A percentile compares a stretch with the other conserved stretches of the same genome.
These are phyloP conservation scores for Eucalyptus polybractea DNA, from an alignment of 345 rosid species.

Conservation along the genomic window DNA sequence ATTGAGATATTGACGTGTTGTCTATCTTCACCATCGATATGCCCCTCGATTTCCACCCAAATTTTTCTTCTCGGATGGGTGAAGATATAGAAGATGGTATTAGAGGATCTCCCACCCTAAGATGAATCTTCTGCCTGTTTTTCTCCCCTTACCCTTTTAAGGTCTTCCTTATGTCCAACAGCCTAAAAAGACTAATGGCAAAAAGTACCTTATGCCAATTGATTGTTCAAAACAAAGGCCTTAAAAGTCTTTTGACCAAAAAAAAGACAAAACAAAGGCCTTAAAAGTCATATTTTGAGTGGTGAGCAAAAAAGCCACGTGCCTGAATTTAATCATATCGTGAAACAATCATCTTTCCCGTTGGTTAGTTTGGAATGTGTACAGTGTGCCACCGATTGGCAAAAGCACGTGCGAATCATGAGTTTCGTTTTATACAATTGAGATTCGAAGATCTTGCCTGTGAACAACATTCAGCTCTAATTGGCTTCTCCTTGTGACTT, in stretches of 20 bases:
- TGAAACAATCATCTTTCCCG: neutral
- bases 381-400: neutral
- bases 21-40: too few species aligned
- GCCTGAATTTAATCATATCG: neutral
- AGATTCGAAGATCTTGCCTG: neutral
- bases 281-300: neutral
- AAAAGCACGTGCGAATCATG: neutral
- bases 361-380: neutral
- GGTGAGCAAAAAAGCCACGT: neutral
- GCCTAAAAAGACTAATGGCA: neutral
- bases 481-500: neutral
- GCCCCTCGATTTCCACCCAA: fast-evolving
- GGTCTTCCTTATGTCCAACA: neutral
- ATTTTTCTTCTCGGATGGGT: fast-evolving
- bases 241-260: neutral
- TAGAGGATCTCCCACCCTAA: too few species aligned
- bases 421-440: neutral
- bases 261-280: neutral
- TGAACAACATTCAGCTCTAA: neutral
- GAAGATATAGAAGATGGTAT: too few species aligned
- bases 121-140: too few species aligned
- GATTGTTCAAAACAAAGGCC: neutral
- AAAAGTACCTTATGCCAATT: neutral
- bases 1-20: fast-evolving
- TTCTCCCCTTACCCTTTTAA: too few species aligned